A percentile compares a stretch with the other conserved stretches of the same genome.
Conservation (phyloP, 2,329 filamentous ascomycete species). For the Exophiala viscosa region DNA sequence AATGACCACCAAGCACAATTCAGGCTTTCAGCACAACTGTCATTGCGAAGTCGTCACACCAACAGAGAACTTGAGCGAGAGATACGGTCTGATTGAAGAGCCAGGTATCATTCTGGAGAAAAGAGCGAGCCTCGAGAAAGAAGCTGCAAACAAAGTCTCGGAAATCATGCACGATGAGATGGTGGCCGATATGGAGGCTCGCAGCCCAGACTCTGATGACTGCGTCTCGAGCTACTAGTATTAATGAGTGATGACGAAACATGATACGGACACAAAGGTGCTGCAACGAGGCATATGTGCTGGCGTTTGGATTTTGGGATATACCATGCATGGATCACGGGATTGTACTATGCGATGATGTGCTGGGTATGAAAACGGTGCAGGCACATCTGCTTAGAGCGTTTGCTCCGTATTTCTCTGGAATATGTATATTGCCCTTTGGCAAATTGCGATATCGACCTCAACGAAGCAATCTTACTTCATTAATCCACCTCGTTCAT, state of each 20-base stretch:
- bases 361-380: too few species aligned
- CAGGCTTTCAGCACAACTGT: constrained; percentile 14
- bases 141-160: constrained; percentile 11
- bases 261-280: not conserved
- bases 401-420: too few species aligned
- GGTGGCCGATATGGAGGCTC: constrained; percentile 18
- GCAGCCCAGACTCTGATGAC: constrained; percentile 9
- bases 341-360: too few species aligned
- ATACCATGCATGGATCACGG: too few species aligned
- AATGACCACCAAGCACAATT: constrained; percentile 12
- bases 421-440: too few species aligned
- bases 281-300: too few species aligned
- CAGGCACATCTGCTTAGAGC: too few species aligned
- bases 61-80: constrained; percentile 17
- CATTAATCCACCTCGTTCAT: too few species aligned
- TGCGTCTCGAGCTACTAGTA: too few species aligned
- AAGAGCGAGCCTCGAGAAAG: constrained; percentile 8
- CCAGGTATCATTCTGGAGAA: not conserved
- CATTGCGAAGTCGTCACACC: constrained; percentile 19
- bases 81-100: constrained; percentile 20
- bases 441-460: too few species aligned
- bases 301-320: too few species aligned
- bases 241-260: not conserved
- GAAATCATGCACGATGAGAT: constrained; percentile 21
- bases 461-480: too few species aligned